A percentile compares a stretch with the other conserved stretches of the same genome.
Evolutionary conservation across 352 stramenopile genomes (phyloP).

Genomic region (Pythium graminicola): DNA sequence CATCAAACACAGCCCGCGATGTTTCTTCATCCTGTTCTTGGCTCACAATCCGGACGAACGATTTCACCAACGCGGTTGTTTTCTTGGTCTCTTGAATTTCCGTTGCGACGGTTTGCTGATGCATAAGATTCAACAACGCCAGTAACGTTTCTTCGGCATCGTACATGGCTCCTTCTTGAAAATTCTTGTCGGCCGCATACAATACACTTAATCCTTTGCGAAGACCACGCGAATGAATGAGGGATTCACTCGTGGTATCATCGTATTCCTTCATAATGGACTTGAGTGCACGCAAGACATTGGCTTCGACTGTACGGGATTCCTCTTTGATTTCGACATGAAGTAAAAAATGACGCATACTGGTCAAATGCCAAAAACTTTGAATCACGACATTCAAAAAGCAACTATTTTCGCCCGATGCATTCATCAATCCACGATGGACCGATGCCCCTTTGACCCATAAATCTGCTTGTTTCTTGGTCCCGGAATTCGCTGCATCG

Average conservation of each 20-base stretch:
- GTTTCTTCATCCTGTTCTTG: slow-evolving; percentile 56
- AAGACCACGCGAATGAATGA: slow-evolving; percentile 66
- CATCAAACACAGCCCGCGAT: slow-evolving; percentile 65
- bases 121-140: slow-evolving; percentile 80
- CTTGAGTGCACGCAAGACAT: slow-evolving; percentile 70
- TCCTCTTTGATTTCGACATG: slow-evolving; percentile 84
- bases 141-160: slow-evolving; percentile 81
- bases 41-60: slow-evolving; percentile 62
- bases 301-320: slow-evolving; percentile 55
- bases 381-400: slow-evolving; percentile 90
- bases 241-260: slow-evolving; percentile 62
- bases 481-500: slow-evolving; percentile 16
- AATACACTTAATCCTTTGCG: slow-evolving; percentile 79
- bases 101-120: slow-evolving; percentile 69
- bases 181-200: slow-evolving; percentile 81
- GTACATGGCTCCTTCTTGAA: slow-evolving; percentile 84
- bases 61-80: slow-evolving; percentile 65
- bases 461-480: slow-evolving; percentile 60
- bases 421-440: slow-evolving; percentile 70
- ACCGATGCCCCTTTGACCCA: slow-evolving; percentile 80
- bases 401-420: slow-evolving; percentile 82
- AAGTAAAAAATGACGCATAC: slow-evolving; percentile 78
- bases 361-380: slow-evolving; percentile 88
- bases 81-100: slow-evolving; percentile 71
- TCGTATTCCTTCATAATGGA: slow-evolving; percentile 81